phyloP scores from a whole-genome alignment of 106 monocot species.

The Iris macrosiphon region DNA sequence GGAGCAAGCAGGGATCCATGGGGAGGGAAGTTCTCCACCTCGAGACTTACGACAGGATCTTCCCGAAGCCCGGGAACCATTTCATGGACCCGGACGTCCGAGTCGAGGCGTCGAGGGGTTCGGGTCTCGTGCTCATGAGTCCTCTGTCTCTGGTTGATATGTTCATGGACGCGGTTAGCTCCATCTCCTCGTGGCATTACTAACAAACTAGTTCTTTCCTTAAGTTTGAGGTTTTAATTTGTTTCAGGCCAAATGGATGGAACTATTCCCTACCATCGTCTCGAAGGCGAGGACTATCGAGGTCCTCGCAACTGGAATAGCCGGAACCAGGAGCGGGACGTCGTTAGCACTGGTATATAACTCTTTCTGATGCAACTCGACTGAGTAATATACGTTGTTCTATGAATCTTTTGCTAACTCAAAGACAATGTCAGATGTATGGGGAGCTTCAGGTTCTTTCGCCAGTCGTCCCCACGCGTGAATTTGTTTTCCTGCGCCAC shows the following conservation, averaged over 20 bases:
- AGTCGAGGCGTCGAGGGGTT: slow-evolving; percentile 56
- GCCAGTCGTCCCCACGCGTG: slow-evolving; percentile 61
- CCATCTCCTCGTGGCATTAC: neutral
- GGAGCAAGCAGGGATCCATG: slow-evolving; percentile 40
- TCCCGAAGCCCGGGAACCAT: slow-evolving; percentile 28
- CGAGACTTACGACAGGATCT: slow-evolving; percentile 53
- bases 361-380: no score
- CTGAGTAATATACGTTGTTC: no score
- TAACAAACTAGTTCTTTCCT: neutral
- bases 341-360: slow-evolving; percentile 50
- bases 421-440: slow-evolving; percentile 71
- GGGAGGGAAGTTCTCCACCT: slow-evolving; percentile 45
- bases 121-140: slow-evolving; percentile 48
- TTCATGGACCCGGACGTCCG: slow-evolving; percentile 29
- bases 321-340: slow-evolving; percentile 40
- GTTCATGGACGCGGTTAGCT: slow-evolving; percentile 71
- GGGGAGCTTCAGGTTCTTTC: slow-evolving; percentile 78
- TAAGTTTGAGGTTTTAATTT: neutral
- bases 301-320: slow-evolving; percentile 49
- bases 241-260: slow-evolving; percentile 66
- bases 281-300: slow-evolving; percentile 69
- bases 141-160: slow-evolving; percentile 53
- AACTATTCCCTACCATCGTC: slow-evolving; percentile 76
- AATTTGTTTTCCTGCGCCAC: slow-evolving; percentile 73
- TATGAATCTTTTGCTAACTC: no score